Evolutionary conservation across 805 yeast species (phyloP).

Genomic region (Maudiozyma barnettii): DNA sequence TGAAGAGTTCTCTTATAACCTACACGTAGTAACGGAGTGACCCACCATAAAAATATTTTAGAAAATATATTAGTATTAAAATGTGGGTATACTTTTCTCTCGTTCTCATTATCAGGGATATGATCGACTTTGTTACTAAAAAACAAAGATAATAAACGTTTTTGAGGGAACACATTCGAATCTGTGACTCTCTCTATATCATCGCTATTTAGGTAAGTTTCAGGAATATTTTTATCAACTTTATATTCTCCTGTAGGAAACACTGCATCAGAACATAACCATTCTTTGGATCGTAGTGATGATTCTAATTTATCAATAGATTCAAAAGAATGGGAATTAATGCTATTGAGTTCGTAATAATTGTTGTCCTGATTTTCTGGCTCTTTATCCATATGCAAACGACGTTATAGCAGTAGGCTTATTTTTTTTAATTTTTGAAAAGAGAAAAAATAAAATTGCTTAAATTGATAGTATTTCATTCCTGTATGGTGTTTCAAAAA

Average conservation of each 20-base stretch:
- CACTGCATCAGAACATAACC: not conserved
- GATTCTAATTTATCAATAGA: too few relatives aligned
- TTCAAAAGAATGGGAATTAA: too few relatives aligned
- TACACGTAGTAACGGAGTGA: constrained; percentile 47
- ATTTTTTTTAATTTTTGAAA: too few relatives aligned
- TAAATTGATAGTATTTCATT: too few relatives aligned
- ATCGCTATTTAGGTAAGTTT: constrained; percentile 24
- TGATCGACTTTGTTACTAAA: constrained; percentile 43
- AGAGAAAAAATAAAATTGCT: too few relatives aligned
- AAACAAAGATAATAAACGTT: constrained; percentile 42
- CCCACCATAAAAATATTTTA: constrained; percentile 55
- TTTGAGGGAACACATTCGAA: constrained; percentile 33
- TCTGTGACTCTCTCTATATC: constrained; percentile 30
- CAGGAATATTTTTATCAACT: constrained; percentile 23
- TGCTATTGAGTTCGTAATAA: too few relatives aligned
- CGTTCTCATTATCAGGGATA: constrained; percentile 38
- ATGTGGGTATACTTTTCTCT: constrained; percentile 43
- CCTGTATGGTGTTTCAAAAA: too few relatives aligned
- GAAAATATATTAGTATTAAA: constrained; percentile 33
- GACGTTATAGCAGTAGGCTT: too few relatives aligned
- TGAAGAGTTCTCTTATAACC: constrained; percentile 68
- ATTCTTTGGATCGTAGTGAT: too few relatives aligned
- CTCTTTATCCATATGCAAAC: too few relatives aligned
- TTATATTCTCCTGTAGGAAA: constrained; percentile 19
- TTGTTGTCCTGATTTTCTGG: too few relatives aligned